A percentile compares a stretch with the other conserved stretches of the same genome.
Conservation (phyloP, 495 filamentous ascomycete genomes). For the Lindgomyces ingoldianus region DNA sequence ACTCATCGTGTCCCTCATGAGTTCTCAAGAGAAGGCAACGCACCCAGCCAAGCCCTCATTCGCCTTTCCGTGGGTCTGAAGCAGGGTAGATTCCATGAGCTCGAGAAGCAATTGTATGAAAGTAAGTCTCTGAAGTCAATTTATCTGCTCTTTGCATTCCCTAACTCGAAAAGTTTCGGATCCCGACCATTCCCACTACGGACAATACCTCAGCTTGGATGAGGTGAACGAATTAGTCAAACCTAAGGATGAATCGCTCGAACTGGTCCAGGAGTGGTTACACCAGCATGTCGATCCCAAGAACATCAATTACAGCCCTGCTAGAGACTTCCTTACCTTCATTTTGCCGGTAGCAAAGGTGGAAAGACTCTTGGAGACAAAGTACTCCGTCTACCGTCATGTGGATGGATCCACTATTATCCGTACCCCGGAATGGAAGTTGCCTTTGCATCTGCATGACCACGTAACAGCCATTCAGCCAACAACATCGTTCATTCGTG, state of each 20-base stretch:
- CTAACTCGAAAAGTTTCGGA: slow-evolving; percentile 43
- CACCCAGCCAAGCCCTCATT: background rate
- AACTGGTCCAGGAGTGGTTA: slow-evolving; percentile 48
- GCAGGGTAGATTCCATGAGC: slow-evolving; percentile 2
- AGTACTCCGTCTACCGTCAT: slow-evolving; percentile 46
- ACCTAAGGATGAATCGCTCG: slow-evolving; percentile 39
- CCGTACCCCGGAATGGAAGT: slow-evolving; percentile 50
- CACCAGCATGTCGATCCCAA: slow-evolving; percentile 37
- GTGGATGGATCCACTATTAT: slow-evolving; percentile 43
- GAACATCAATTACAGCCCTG: slow-evolving; percentile 34
- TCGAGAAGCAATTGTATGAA: slow-evolving; percentile 2
- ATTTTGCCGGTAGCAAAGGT: slow-evolving; percentile 38
- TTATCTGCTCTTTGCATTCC: background rate
- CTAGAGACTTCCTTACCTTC: slow-evolving; percentile 46
- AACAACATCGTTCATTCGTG: slow-evolving; percentile 60
- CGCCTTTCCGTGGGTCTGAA: background rate
- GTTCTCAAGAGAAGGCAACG: background rate
- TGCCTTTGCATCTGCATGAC: slow-evolving; percentile 53
- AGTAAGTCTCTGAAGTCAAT: background rate
- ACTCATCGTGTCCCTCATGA: background rate
- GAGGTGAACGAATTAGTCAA: slow-evolving; percentile 44
- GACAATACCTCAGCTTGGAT: slow-evolving; percentile 43
- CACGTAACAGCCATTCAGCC: slow-evolving; percentile 64
- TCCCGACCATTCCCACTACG: slow-evolving; percentile 46
- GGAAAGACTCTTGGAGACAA: slow-evolving; percentile 47